These are phyloP conservation scores for Tillandsia leiboldiana DNA, from an alignment of 176 grass and related monocot genomes.

Conservation along the genomic window DNA sequence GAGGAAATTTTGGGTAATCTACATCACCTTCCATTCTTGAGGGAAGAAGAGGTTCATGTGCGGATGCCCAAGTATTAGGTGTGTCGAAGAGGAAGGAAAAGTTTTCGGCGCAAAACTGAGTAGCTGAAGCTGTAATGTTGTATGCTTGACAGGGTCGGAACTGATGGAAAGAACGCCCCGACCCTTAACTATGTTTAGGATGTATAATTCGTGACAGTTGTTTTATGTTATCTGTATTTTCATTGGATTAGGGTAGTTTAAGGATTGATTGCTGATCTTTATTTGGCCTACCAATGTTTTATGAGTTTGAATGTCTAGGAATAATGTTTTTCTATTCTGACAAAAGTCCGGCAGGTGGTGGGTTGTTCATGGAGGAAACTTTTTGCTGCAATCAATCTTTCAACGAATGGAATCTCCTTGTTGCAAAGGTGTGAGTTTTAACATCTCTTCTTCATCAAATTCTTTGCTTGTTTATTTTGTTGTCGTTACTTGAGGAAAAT, in stretches of 20 bases:
- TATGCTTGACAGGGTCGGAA: slow-evolving; percentile 3
- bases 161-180: background rate
- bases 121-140: background rate
- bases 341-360: background rate
- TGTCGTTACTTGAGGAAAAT: background rate
- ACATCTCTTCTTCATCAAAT: slow-evolving; percentile 11
- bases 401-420: slow-evolving; percentile 1
- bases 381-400: background rate
- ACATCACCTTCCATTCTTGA: slow-evolving; percentile 85
- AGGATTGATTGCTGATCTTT: background rate
- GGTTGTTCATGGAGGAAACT: background rate
- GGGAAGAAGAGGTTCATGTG: slow-evolving; percentile 60
- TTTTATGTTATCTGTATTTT: background rate
- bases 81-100: slow-evolving; percentile 3
- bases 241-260: background rate
- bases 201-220: background rate
- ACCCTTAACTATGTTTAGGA: background rate
- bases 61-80: slow-evolving; percentile 38
- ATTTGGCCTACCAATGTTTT: background rate
- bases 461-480: background rate
- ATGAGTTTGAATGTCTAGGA: background rate
- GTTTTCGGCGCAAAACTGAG: background rate
- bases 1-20: slow-evolving; percentile 88
- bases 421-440: background rate
- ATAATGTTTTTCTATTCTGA: background rate